A percentile compares a stretch with the other conserved stretches of the same genome.
phyloP scores from a whole-genome alignment of 345 rosid species.

The Cardamine resedifolia region DNA sequence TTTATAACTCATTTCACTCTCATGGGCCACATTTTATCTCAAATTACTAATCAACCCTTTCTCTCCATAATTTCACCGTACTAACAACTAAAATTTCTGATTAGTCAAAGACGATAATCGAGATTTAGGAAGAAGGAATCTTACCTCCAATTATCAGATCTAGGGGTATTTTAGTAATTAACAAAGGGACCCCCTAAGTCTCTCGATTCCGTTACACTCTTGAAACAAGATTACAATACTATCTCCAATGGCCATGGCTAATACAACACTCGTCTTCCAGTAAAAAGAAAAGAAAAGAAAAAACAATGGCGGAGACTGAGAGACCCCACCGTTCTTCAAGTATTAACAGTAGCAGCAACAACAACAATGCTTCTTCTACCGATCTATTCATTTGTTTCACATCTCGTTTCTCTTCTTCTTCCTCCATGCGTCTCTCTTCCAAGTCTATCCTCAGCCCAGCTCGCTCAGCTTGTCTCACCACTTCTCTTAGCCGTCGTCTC shows the following conservation, averaged over 20 bases:
- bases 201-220: slow-evolving; percentile 25
- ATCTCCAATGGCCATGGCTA: slow-evolving; percentile 17
- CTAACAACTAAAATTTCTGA: neutral
- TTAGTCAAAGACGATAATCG: slow-evolving; percentile 18
- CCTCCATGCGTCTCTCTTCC: slow-evolving; percentile 88
- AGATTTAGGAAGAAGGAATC: slow-evolving; percentile 12
- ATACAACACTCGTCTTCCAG: slow-evolving; percentile 23
- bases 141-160: neutral
- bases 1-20: slow-evolving; percentile 27
- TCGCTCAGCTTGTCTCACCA: slow-evolving; percentile 76
- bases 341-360: slow-evolving; percentile 42
- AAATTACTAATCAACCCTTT: slow-evolving; percentile 1
- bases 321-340: slow-evolving; percentile 70
- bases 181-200: neutral
- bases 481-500: slow-evolving; percentile 76
- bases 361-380: slow-evolving; percentile 29
- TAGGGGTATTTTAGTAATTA: slow-evolving; percentile 13
- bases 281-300: slow-evolving; percentile 27
- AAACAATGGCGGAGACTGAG: slow-evolving; percentile 62
- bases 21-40: slow-evolving; percentile 12
- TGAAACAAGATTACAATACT: neutral
- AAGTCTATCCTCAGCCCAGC: slow-evolving; percentile 62
- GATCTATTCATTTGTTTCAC: slow-evolving; percentile 89
- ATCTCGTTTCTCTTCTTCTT: slow-evolving; percentile 75
- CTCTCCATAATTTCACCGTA: neutral